Evolutionary conservation across 306 rosid genomes (phyloP).

Genomic region (Macrotyloma uniflorum): DNA sequence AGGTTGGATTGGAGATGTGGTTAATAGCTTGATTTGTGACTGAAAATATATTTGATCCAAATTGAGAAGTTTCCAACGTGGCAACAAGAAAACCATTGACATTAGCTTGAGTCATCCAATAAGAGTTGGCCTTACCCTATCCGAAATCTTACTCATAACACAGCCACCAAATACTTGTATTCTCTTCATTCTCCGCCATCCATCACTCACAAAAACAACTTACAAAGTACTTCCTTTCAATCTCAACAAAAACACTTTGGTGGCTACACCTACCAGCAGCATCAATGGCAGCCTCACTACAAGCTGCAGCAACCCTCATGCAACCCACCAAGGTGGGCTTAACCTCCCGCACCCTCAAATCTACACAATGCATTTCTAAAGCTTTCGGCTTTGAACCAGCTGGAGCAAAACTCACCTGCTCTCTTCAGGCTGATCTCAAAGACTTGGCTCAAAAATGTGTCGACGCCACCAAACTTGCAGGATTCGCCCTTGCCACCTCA

Average conservation of each 20-base stretch:
- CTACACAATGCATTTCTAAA: constrained; percentile 56
- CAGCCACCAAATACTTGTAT: constrained; percentile 50
- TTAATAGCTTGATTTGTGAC: neutral
- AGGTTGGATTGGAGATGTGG: neutral
- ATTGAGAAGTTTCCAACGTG: constrained; percentile 53
- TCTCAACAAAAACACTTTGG: neutral
- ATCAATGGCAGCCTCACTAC: constrained; percentile 93
- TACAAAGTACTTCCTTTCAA: constrained; percentile 20
- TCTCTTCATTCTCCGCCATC: neutral
- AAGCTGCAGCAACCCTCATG: constrained; percentile 92
- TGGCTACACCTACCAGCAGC: neutral
- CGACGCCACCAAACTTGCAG: constrained; percentile 88
- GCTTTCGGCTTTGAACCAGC: constrained; percentile 43
- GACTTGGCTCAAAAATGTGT: constrained; percentile 68
- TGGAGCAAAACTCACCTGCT: constrained; percentile 38
- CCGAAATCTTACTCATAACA: constrained; percentile 59
- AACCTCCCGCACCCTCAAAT: constrained; percentile 50
- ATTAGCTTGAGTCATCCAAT: constrained; percentile 62
- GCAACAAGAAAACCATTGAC: constrained; percentile 30
- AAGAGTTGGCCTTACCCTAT: constrained; percentile 75
- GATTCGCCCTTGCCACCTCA: constrained; percentile 96
- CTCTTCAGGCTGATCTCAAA: constrained; percentile 51
- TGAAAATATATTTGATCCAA: constrained; percentile 45
- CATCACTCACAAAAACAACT: neutral
- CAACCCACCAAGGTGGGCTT: constrained; percentile 73